These are phyloP conservation scores for Petunia hybrid DNA, from an alignment of 305 asterid species.

Conservation along the genomic window DNA sequence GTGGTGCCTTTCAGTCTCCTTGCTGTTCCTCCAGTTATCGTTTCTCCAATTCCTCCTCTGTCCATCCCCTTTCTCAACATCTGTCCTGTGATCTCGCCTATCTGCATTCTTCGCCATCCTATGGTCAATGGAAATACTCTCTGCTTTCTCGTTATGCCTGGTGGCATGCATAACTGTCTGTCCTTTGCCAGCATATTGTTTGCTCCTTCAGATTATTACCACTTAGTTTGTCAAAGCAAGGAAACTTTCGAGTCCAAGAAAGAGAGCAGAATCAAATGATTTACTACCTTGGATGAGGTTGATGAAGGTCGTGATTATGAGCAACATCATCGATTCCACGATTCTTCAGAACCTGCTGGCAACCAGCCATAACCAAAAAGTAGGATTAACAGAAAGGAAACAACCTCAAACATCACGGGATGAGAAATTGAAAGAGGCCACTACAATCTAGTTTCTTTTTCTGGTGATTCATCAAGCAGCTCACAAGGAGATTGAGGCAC, in stretches of 20 bases:
- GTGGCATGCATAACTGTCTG: conserved; percentile 47
- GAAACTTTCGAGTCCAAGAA: neutral
- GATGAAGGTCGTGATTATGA: conserved; percentile 53
- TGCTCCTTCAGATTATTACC: conserved; percentile 51
- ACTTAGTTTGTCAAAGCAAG: conserved; percentile 25
- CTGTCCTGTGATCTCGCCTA: conserved; percentile 63
- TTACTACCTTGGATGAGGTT: conserved; percentile 59
- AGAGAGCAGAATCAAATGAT: conserved; percentile 21
- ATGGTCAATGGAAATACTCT: conserved; percentile 47
- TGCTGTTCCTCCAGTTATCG: conserved; percentile 65
- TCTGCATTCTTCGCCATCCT: conserved; percentile 54
- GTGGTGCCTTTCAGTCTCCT: conserved; percentile 58
- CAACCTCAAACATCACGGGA: conserved; percentile 23
- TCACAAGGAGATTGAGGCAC: conserved; percentile 1
- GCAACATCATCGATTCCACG: conserved; percentile 66
- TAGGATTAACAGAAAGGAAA: conserved; percentile 25
- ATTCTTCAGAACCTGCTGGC: conserved; percentile 70
- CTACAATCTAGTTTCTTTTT: neutral
- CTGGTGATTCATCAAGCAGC: conserved; percentile 15
- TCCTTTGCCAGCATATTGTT: conserved; percentile 57
- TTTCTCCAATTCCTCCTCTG: conserved; percentile 66
- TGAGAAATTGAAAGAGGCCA: neutral
- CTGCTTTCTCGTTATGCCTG: conserved; percentile 55
- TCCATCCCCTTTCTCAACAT: conserved; percentile 61
- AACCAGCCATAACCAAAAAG: conserved; percentile 16